A percentile compares a stretch with the other conserved stretches of the same genome.
Evolutionary conservation across 805 yeast species (phyloP).

Genomic region (Grigorovia humatica): DNA sequence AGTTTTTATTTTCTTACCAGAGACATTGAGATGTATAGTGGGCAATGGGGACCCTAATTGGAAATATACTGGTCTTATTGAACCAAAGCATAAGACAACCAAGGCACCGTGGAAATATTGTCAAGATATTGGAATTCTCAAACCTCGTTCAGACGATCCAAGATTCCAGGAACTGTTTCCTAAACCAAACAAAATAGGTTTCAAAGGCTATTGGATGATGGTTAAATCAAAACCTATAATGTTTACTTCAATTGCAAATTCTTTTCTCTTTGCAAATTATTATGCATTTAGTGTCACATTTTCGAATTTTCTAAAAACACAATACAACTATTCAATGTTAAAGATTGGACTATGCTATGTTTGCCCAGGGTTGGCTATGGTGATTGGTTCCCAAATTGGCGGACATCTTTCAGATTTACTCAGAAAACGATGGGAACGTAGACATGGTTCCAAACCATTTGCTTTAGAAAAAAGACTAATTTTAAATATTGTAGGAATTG

Average conservation of each 20-base stretch:
- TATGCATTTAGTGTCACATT: slow-evolving; percentile 45
- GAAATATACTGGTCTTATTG: slow-evolving; percentile 5
- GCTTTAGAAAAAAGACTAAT: slow-evolving; percentile 38
- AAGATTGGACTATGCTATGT: slow-evolving; percentile 38
- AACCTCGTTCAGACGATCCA: slow-evolving; percentile 17
- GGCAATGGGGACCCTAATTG: slow-evolving; percentile 38
- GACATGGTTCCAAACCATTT: slow-evolving; percentile 25
- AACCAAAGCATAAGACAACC: not conserved
- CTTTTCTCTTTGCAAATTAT: slow-evolving; percentile 43
- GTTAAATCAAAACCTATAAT: slow-evolving; percentile 35
- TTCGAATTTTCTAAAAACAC: slow-evolving; percentile 30
- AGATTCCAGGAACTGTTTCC: slow-evolving; percentile 28
- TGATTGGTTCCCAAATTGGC: slow-evolving; percentile 39
- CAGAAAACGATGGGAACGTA: slow-evolving; percentile 23
- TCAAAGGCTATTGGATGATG: slow-evolving; percentile 30
- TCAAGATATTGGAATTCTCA: slow-evolving; percentile 19
- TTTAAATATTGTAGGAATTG: slow-evolving; percentile 36
- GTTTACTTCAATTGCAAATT: slow-evolving; percentile 38
- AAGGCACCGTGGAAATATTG: slow-evolving; percentile 9
- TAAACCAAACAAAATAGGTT: slow-evolving; percentile 37
- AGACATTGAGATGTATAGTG: slow-evolving; percentile 60
- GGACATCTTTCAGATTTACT: slow-evolving; percentile 39
- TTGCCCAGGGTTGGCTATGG: slow-evolving; percentile 43
- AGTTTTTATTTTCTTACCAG: slow-evolving; percentile 59
- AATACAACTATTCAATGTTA: slow-evolving; percentile 30